Evolutionary conservation across 129 eudicot genomes (phyloP).

Genomic region (Deinandra increscens): DNA sequence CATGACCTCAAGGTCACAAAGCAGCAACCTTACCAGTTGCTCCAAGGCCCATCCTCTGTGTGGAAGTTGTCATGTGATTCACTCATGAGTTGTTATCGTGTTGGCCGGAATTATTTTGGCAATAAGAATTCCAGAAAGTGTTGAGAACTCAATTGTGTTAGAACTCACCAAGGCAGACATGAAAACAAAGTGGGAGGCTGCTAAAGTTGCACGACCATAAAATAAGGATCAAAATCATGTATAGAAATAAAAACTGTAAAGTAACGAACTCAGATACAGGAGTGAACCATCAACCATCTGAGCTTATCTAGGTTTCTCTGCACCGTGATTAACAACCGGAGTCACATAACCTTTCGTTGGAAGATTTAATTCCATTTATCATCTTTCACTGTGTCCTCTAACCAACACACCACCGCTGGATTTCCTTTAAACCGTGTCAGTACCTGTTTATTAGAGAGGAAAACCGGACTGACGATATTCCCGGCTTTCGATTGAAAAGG

Average conservation of each 20-base stretch:
- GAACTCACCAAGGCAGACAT: conserved; percentile 49
- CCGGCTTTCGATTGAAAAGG: no score
- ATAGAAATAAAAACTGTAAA: background rate
- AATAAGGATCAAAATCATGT: background rate
- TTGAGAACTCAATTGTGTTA: conserved; percentile 58
- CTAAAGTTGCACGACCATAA: conserved; percentile 93
- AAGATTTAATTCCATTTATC: conserved; percentile 82
- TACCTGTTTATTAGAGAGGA: conserved; percentile 43
- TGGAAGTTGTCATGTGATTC: conserved; percentile 31
- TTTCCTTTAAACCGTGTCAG: conserved; percentile 80
- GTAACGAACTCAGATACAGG: conserved; percentile 66
- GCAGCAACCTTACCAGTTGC: no score
- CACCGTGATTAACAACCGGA: conserved; percentile 31
- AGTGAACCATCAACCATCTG: conserved; percentile 98
- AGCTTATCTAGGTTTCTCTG: conserved; percentile 54
- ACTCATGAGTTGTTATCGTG: conserved; percentile 12
- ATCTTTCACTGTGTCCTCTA: conserved; percentile 56
- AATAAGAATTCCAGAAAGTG: conserved; percentile 70
- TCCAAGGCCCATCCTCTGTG: no score
- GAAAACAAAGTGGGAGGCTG: conserved; percentile 73
- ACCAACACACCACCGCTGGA: conserved; percentile 88
- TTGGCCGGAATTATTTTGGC: conserved; percentile 50
- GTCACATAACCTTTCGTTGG: conserved; percentile 71
- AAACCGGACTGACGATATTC: background rate
- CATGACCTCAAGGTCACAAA: no score